Evolutionary conservation across 1,139 yeast species (phyloP), one percentile per base, ranked within the genome.

Genomic region (Candida sp.): DNA sequence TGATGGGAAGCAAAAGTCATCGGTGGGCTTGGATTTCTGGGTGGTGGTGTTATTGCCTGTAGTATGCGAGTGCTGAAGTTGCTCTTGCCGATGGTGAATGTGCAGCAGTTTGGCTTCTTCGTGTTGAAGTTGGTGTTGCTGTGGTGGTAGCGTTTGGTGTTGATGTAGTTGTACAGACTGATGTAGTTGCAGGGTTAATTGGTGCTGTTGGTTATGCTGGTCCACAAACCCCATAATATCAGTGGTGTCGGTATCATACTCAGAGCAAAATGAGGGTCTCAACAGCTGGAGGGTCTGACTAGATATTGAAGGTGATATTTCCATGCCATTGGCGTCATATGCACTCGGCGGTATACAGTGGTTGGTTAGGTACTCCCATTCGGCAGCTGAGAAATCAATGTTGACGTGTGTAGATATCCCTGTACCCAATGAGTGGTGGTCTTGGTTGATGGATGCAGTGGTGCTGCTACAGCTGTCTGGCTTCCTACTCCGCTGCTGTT

Each of bases 211-310:
- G 9, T 38, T 38, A 26, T 38, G 30, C n/a, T 53, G 52, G 8
- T 52, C 58, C 9, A 48, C 47, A 42, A 50, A 45, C 2, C 55
- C 56, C 25, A 55, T 30, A 27, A 56, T 46, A 28, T 54, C 59
- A 7, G 59, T 56, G 4, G 51, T 49, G 37, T 55, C 56, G 6
- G 59, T 55, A 9, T 55, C 58, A 51, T 55, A 56, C 35, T 55
- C 59, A 3, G 55, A 44, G 12, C 56, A 46, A 43, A 56, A 55
- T 7, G 57, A 49, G 23, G 52, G 53, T 41, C 51, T 33, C 34
- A 55, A 37, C 58, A 54, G 57, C 37, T 56, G 57, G 7, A 51
- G 43, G 1, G 58, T 50, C 30, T 56, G 56, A 38, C 46, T 55
- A n/a, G 59, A 56, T 26, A 55, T 47, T 2, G 55, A 49, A 3